Percentiles rank a stretch among this genome's conserved stretches.
These are phyloP conservation scores for Debaryomyces sp. DNA, from an alignment of 1,139 yeast genomes.

Conservation along the genomic window DNA sequence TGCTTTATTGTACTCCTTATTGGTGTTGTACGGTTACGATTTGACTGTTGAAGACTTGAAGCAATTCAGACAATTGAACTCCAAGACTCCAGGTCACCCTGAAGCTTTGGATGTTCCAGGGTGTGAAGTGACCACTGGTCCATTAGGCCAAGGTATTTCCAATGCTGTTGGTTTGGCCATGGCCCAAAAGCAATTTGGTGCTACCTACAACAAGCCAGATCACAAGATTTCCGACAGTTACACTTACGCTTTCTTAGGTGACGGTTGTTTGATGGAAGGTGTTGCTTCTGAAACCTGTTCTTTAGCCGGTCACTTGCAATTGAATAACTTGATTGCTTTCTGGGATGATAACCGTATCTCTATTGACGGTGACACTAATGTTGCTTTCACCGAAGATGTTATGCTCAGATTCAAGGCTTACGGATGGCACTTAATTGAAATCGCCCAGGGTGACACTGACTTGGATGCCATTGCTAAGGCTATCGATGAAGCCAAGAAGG, in stretches of 20 bases:
- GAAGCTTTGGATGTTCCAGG: slow-evolving; percentile 80
- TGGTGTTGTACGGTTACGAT: slow-evolving; percentile 86
- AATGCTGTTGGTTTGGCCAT: slow-evolving; percentile 97
- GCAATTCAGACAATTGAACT: slow-evolving; percentile 85
- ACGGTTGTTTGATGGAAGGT: slow-evolving; percentile 99
- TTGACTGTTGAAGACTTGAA: slow-evolving; percentile 84
- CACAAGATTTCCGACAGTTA: slow-evolving; percentile 69
- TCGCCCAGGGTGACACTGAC: slow-evolving; percentile 83
- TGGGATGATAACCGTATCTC: slow-evolving; percentile 98
- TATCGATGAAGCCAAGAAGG: slow-evolving; percentile 67
- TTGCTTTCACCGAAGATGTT: slow-evolving; percentile 96
- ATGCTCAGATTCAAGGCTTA: slow-evolving; percentile 82
- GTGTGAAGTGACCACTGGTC: slow-evolving; percentile 98
- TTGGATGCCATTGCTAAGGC: slow-evolving; percentile 73
- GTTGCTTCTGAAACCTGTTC: slow-evolving; percentile 93
- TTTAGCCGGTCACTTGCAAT: slow-evolving; percentile 93
- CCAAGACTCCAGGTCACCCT: slow-evolving; percentile 98
- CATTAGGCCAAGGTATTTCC: slow-evolving; percentile 97
- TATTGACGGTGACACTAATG: slow-evolving; percentile 90
- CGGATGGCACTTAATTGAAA: slow-evolving; percentile 90
- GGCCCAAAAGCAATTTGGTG: slow-evolving; percentile 91
- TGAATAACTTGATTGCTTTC: slow-evolving; percentile 91
- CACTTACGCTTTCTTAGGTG: slow-evolving; percentile 88
- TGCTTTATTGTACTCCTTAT: slow-evolving; percentile 83
- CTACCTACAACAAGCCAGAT: slow-evolving; percentile 90